Conservation (phyloP, 2,329 filamentous ascomycete genomes). For the Elsinoe arachidis region DNA sequence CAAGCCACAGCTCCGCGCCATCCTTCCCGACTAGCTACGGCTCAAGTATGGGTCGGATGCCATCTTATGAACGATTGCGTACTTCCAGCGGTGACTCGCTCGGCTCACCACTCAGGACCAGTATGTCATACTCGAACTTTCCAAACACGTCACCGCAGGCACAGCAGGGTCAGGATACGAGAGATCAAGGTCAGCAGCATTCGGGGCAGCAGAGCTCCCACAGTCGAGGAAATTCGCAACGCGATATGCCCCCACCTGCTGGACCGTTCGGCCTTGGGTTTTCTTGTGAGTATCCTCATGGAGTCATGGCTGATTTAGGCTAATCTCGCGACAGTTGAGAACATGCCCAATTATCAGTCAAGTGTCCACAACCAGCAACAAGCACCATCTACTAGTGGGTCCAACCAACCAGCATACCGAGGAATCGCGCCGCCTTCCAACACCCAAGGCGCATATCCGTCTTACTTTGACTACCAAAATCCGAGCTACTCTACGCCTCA, state of each 20-base stretch:
- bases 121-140: constrained; percentile 35
- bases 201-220: background rate
- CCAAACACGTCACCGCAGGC: background rate
- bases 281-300: constrained; percentile 23
- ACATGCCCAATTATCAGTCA: constrained; percentile 15
- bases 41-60: constrained; percentile 24
- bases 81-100: constrained; percentile 35
- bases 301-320: background rate
- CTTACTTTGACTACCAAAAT: constrained; percentile 20
- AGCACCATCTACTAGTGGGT: background rate
- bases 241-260: constrained; percentile 17
- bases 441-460: constrained; percentile 18
- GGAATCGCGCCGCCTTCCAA: constrained; percentile 5
- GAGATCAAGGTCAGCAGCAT: background rate
- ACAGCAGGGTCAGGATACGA: background rate
- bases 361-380: constrained; percentile 13
- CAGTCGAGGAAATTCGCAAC: constrained; percentile 7
- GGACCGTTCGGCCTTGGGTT: constrained; percentile 26
- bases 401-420: background rate
- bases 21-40: background rate
- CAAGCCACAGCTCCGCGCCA: constrained; percentile 11
- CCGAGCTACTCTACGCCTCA: constrained; percentile 19
- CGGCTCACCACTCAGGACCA: constrained; percentile 37
- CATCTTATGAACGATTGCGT: constrained; percentile 35
- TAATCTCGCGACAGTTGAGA: constrained; percentile 17